These are phyloP conservation scores for Pseudocercospora cruenta DNA, from an alignment of 2,329 filamentous ascomycete species.

Conservation along the genomic window DNA sequence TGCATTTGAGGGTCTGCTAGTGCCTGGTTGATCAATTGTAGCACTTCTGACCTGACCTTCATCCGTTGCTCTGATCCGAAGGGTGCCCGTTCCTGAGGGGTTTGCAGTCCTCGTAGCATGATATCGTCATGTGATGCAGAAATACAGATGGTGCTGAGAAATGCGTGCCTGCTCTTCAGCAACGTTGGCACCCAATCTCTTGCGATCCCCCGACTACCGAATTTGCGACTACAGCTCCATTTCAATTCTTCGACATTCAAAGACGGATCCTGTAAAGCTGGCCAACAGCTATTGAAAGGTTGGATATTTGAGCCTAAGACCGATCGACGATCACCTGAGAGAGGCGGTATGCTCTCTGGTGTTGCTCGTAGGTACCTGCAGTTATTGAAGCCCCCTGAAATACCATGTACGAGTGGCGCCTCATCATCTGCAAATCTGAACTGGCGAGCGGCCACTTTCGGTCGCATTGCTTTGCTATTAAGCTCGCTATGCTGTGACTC, in stretches of 20 bases:
- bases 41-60: slow-evolving; percentile 30
- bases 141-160: slow-evolving; percentile 38
- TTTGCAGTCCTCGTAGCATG: slow-evolving; percentile 32
- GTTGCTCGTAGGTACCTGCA: slow-evolving; percentile 21
- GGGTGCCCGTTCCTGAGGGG: slow-evolving; percentile 22
- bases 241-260: slow-evolving; percentile 35
- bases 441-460: neutral
- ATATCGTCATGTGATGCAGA: slow-evolving; percentile 40
- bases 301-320: slow-evolving; percentile 24
- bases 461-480: neutral
- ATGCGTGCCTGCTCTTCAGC: slow-evolving; percentile 31
- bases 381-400: slow-evolving; percentile 25
- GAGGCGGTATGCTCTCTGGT: slow-evolving; percentile 23
- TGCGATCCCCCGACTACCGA: slow-evolving; percentile 34
- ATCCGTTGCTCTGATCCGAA: slow-evolving; percentile 28
- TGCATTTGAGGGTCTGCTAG: slow-evolving; percentile 32
- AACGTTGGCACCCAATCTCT: slow-evolving; percentile 36
- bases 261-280: slow-evolving; percentile 24
- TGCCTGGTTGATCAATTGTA: slow-evolving; percentile 34
- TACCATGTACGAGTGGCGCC: slow-evolving; percentile 19
- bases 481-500: neutral
- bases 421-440: slow-evolving; percentile 23
- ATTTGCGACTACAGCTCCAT: slow-evolving; percentile 35
- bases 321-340: neutral
- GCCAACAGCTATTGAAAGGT: slow-evolving; percentile 31